Evolutionary conservation across 2,329 filamentous ascomycete species (phyloP), one percentile per base, ranked within the genome.

Genomic region (Monilinia aucupariae): DNA sequence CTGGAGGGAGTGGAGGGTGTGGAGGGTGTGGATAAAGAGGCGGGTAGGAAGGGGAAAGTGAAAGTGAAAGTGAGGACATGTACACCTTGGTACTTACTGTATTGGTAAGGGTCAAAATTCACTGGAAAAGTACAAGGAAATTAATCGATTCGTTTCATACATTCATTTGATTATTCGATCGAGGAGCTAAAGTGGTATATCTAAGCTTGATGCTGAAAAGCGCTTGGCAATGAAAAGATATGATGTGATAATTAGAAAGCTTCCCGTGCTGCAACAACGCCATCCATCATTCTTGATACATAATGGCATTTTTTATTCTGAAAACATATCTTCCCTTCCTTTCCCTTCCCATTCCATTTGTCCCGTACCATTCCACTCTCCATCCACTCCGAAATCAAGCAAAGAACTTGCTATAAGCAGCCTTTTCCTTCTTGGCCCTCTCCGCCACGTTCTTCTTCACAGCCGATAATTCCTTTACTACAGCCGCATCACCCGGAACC

Each of bases 321-420:
- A 6, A 45, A n/a, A 9, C 7, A 30, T n/a, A 41, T 15, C 27
- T 25, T 56, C 22, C 20, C 53, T 2, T 56, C 17, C 9, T 37
- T 30, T 39, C 34, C 43, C 12, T 32, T 41, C 30, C 30, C 41
- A 5, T 12, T 52, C 25, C 25, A 51, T 56, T 15, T 22, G 34
- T 59, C 22, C n/a, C 49, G 17, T 49, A 51, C n/a, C 51, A 62
- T 59, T 17, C 27, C 6, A 25, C 20, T n/a, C 9, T 41, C 17
- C 6, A 45, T 8, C 8, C 5, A 45, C 32, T n/a, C 10, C 34
- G 8, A n/a, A 10, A 32, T 69, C 64, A 74, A 34, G 68, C 64
- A 62, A 97, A 97, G 78, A 96, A 94, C 79, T 96, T 97, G 79
- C 89, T 90, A 75, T 93, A 96, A 7, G 88, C 89, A 70, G 90